Evolutionary conservation across 1,139 yeast genomes (phyloP), one percentile per base, ranked within the genome.

Genomic region (Maudiozyma humilis): DNA sequence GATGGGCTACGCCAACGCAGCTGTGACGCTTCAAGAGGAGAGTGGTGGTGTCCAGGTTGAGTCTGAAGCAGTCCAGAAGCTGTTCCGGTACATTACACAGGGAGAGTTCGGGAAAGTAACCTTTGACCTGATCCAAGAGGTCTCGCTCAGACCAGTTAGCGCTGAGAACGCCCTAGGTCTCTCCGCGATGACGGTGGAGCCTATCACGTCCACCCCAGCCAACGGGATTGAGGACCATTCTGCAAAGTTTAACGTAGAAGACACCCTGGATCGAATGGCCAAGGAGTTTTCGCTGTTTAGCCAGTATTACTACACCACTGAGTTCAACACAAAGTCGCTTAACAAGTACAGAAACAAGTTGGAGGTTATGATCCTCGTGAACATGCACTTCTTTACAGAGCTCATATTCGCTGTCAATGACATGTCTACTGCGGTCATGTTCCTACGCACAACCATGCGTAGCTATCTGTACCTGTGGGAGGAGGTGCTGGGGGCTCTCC

Each of bases 1-100:
- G 47, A 49, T 76, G 46, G 81, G 80, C 3, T 73, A 71, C 51
- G 47, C 57, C 6, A 52, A 60, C 10, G 57, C 75, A 1, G 72
- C 76, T 0, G 49, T 57, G 10, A 43, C 53, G 2, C 59, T 76
- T 38, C 71, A 72, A 44, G 49, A 55, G 6, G 71, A 68, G 51
- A 64, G 67, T 49, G 64, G 65, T 39, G 68, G 70, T 17, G 49
- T 68, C 32, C 64, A 66, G 47, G 54, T 67, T 8, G 70, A 72
- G 46, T 69, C 78, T n/a, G 63, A 69, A 41, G 61, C 62, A 34
- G 60, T 75, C 14, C 65, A 64, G 25, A 53, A 55, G n/a, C 66
- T 76, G 44, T 64, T 73, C 17, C 46, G 52, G 5, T 63, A 64
- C 4, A 59, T 76, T n/a, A 55, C 63, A 18, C 41, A 50, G 5